phyloP scores from a whole-genome alignment of 2,329 filamentous ascomycete genomes.

The Aotearoamyces nothofagi region DNA sequence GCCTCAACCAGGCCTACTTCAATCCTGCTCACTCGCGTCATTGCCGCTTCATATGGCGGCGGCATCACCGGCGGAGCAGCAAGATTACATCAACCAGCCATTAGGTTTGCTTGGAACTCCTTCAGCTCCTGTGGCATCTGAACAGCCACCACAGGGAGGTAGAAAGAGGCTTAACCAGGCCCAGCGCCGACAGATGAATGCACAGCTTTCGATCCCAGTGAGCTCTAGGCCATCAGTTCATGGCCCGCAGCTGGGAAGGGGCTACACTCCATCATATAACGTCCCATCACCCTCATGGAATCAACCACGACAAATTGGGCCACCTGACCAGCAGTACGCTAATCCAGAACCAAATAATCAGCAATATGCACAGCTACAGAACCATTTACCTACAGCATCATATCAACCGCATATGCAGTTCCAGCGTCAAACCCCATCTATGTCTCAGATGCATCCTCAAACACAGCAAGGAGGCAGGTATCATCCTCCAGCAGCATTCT shows the following conservation, averaged over 20 bases:
- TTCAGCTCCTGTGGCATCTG: conserved; percentile 1
- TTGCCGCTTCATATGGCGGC: conserved; percentile 11
- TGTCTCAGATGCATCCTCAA: no score
- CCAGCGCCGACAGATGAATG: conserved; percentile 45
- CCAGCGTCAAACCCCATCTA: no score
- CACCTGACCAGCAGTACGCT: conserved; percentile 1
- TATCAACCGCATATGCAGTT: no score
- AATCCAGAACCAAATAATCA: conserved; percentile 1
- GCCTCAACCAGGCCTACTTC: conserved; percentile 4
- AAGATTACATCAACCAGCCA: conserved; percentile 7
- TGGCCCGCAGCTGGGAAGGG: no score
- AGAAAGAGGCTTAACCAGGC: conserved; percentile 44
- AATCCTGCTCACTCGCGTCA: conserved; percentile 3
- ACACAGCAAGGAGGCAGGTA: no score
- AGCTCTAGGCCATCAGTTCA: no score
- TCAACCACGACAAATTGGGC: no score
- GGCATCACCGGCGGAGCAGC: conserved; percentile 9
- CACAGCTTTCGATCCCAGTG: conserved; percentile 40
- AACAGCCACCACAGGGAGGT: conserved; percentile 18
- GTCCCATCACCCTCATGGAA: no score
- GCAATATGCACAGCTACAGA: no score
- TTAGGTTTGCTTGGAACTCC: background rate
- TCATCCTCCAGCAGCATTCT: no score
- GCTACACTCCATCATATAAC: no score
- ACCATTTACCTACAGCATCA: no score